Base-by-base conservation (phyloP, 352 stramenopile species). In the Pythium angustatum region DNA sequence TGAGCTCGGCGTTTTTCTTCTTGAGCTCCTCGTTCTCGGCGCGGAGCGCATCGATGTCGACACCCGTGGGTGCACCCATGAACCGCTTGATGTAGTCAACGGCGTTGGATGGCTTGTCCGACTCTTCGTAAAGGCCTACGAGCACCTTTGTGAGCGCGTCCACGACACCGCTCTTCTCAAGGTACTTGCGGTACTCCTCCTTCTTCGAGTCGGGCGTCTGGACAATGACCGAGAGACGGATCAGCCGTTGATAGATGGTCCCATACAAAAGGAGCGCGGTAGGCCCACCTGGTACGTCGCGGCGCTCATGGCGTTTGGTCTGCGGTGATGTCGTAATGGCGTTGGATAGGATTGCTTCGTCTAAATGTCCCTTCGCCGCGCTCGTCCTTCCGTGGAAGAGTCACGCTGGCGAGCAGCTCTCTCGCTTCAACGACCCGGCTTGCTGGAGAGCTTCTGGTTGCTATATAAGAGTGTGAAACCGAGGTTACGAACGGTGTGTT, bases 1-100 rank as follows among this genome's bases (percentile, higher is more conserved):
- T 83, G 27, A 98, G 84, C 60, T 96, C 85, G 21, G 87, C 87
- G 54, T 96, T 96, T 68, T 97, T 92, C 72, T 95, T 94, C 77
- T 96, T 96, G 50, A 97, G 83, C 68, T 95, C 82, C 44, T 97
- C 91, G 73, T 96, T 96, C 69, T 98, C 90, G n/a, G 75, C 70
- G 12, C 83, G 78, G 58, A 96, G 56, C 21, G 87, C 80, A n/a
- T 97, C 90, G 31, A 97, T 83, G 69, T 98, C 94, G 51, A 97
- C 78, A 28, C 87, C 91, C 14, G 90, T 96, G 19, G 93, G 89
- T 19, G 90, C 91, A 12, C 94, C 94, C 78, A 99, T 92, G 81
- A 98, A 98, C 52, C 84, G 84, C 80, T 98, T 98, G 72, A 99
- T 91, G 73, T 99, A 99, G 62, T 99, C 96, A 28, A 99, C 92